These are phyloP conservation scores for Russula foetens DNA, from an alignment of 768 basidiomycete species.

Conservation along the genomic window DNA sequence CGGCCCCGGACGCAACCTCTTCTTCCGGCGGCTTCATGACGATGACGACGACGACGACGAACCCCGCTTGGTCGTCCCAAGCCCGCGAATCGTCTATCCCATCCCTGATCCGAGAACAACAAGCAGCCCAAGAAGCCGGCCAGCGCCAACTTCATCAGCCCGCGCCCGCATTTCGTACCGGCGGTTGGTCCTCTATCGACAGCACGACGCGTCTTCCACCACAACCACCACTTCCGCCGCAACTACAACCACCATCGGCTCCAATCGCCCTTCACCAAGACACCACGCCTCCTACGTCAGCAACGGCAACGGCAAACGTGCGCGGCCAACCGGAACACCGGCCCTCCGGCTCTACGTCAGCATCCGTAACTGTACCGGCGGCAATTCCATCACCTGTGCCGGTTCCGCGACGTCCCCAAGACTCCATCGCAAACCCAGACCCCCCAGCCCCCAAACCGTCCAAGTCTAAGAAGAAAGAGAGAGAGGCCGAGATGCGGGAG, in stretches of 20 bases:
- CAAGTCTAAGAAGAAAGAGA: conserved; percentile 12
- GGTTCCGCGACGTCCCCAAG: background rate
- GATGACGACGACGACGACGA: too few species aligned
- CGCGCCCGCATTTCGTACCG: conserved; percentile 47
- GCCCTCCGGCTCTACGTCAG: conserved; percentile 4
- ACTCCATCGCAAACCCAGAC: background rate
- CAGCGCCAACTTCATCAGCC: conserved; percentile 17
- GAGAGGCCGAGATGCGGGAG: conserved; percentile 13
- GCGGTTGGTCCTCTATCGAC: conserved; percentile 63
- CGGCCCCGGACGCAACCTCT: background rate
- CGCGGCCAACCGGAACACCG: conserved; percentile 11
- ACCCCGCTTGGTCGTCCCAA: background rate
- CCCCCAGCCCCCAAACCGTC: background rate
- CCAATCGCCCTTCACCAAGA: background rate
- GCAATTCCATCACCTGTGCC: conserved; percentile 10
- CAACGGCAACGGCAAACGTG: background rate
- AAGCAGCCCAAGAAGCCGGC: background rate
- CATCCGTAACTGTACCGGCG: background rate
- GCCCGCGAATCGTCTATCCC: background rate
- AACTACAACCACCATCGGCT: too few species aligned
- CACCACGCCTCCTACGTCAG: background rate
- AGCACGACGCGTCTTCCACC: conserved; percentile 27
- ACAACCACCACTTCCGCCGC: too few species aligned
- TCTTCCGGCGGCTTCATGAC: background rate
- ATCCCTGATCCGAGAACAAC: background rate